phyloP scores from a whole-genome alignment of 2,329 filamentous ascomycete species.

The Diaporthe australafricana region DNA sequence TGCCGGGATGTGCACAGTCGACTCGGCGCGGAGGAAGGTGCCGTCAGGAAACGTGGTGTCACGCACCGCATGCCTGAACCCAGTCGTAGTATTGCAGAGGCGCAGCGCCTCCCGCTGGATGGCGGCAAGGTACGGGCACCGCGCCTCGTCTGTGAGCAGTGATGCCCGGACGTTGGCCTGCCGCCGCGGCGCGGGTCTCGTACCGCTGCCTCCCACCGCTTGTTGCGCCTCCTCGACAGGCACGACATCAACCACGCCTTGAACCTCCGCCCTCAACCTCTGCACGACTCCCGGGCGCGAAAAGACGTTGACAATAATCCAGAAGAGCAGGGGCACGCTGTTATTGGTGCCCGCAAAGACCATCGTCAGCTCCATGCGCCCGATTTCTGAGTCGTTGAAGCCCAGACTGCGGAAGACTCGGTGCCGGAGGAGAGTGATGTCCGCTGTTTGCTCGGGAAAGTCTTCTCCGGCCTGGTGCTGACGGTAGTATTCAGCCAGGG shows the following conservation, averaged over 20 bases:
- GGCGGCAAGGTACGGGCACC: neutral
- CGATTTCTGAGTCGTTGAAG: neutral
- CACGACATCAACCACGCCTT: neutral
- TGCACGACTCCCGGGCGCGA: neutral
- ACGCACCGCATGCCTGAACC: conserved; percentile 3
- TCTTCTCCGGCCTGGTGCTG: neutral
- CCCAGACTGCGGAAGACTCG: conserved; percentile 7
- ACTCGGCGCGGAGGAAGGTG: neutral
- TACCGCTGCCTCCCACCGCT: too few species aligned
- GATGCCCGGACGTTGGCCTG: conserved; percentile 1
- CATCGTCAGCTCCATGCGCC: conserved; percentile 3
- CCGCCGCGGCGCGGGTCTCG: neutral
- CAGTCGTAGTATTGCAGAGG: conserved; percentile 10
- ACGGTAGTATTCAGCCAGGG: neutral
- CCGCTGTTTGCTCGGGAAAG: neutral
- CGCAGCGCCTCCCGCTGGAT: conserved; percentile 16
- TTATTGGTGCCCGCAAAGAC: conserved; percentile 11
- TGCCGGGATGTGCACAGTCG: neutral
- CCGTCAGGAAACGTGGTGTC: conserved; percentile 9
- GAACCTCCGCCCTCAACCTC: neutral
- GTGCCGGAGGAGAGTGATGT: conserved; percentile 1
- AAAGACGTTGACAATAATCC: conserved; percentile 7
- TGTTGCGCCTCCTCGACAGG: neutral
- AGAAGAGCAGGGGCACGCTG: conserved; percentile 1
- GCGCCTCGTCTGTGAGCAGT: neutral